A percentile compares a stretch with the other conserved stretches of the same genome.
Conservation (phyloP, 2,329 filamentous ascomycete species). For the Colletotrichum viniferum region DNA sequence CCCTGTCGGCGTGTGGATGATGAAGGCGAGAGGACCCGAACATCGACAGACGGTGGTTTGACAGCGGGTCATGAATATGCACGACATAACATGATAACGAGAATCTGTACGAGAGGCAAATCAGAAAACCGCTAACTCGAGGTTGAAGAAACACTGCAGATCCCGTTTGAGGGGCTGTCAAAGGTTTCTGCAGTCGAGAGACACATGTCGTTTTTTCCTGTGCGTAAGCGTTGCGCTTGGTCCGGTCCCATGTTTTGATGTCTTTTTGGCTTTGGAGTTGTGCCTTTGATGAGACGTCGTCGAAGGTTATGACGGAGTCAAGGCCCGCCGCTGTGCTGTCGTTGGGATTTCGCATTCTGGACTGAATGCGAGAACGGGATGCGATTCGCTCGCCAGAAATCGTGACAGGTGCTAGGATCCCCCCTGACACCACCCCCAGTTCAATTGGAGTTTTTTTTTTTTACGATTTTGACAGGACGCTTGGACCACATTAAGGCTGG, state of each 20-base stretch:
- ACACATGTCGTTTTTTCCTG: not conserved
- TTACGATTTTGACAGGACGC: constrained; percentile 23
- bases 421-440: not conserved
- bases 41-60: constrained; percentile 16
- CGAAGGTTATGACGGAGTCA: not conserved
- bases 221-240: not conserved
- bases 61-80: constrained; percentile 13
- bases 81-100: constrained; percentile 11
- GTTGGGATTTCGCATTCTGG: constrained; percentile 3
- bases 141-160: not conserved
- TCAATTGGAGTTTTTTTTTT: constrained; percentile 10
- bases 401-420: constrained; percentile 17
- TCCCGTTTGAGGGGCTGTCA: not conserved
- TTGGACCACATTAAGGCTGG: constrained; percentile 20
- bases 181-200: not conserved
- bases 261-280: not conserved
- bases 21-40: constrained; percentile 2
- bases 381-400: constrained; percentile 19
- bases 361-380: not conserved
- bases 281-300: not conserved
- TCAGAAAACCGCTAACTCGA: not conserved
- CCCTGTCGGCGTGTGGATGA: not conserved
- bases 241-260: not conserved
- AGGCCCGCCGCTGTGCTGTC: constrained; percentile 1
- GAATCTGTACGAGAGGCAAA: constrained; percentile 7